Evolutionary conservation across 371 early-diverging fungal species (phyloP), one percentile per base, ranked within the genome.

Genomic region (Nematocida ausubeli): DNA sequence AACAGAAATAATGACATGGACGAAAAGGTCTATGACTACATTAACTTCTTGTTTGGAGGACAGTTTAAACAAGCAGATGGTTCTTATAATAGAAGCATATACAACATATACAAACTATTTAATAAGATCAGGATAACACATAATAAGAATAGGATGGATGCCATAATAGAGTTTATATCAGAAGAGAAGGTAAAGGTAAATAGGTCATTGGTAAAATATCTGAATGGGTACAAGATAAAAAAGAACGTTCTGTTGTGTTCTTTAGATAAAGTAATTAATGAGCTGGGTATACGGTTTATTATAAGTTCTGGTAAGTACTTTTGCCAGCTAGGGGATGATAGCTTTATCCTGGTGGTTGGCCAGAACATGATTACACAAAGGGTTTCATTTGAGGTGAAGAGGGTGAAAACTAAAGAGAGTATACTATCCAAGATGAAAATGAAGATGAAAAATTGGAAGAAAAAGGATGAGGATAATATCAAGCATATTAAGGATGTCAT

Each of bases 151-250:
- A 49, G 78, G 37, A 2, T 65, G 2, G 78, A 64, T 2, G 24
- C 24, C 2, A 75, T 75, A n/a, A 49, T 63, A 1, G 50, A 75
- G 14, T 75, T 75, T 65, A 44, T 66, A 9, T 51, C 32, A 0
- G 73, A 73, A 26, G 50, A 44, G 35, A 49, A 55, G 34, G 22
- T 73, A 19, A 69, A 67, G 3, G 51, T 71, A 37, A 58, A 62
- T 9, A 71, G 62, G 3, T 60, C 22, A 14, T 26, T 60, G 7
- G 12, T 71, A 5, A 40, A 51, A 32, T 42, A 71, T 57, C 54
- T 71, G 78, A 55, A 49, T 3, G 78, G 78, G 12, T 4, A 52
- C 4, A 40, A 44, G 47, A 44, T 14, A 9, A 32, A 14, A 54
- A 51, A 66, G 37, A 47, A 64, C n/a, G 3, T 24, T 12, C 2